phyloP scores from a whole-genome alignment of 2,329 filamentous ascomycete genomes.

The Penicillium sp. region DNA sequence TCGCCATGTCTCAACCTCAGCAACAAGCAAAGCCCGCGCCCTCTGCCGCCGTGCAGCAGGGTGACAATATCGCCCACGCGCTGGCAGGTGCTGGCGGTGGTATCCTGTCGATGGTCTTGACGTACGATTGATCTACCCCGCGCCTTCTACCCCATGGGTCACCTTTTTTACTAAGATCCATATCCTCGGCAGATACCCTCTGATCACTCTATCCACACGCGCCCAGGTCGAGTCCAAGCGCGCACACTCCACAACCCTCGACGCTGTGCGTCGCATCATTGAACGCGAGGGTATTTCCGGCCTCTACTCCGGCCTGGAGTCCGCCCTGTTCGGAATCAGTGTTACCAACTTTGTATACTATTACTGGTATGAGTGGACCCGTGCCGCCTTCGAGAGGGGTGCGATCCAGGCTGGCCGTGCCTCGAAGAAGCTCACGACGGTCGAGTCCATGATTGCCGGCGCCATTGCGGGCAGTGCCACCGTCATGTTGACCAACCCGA shows the following conservation, averaged over 20 bases:
- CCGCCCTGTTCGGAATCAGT: slow-evolving; percentile 93
- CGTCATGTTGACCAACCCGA: slow-evolving; percentile 94
- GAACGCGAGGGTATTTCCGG: slow-evolving; percentile 87
- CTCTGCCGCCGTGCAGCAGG: slow-evolving; percentile 73
- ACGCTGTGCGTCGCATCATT: slow-evolving; percentile 82
- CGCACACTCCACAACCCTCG: slow-evolving; percentile 79
- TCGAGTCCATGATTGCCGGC: slow-evolving; percentile 93
- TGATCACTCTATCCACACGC: slow-evolving; percentile 95
- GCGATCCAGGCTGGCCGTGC: slow-evolving; percentile 71
- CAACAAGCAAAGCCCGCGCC: slow-evolving; percentile 48
- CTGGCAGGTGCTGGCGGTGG: slow-evolving; percentile 91
- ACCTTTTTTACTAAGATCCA: slow-evolving; percentile 10
- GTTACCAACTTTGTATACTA: slow-evolving; percentile 99
- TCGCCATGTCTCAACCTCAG: slow-evolving; percentile 40
- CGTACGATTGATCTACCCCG: slow-evolving; percentile 55
- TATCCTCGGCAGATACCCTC: slow-evolving; percentile 70
- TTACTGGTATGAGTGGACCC: slow-evolving; percentile 99
- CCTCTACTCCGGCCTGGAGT: slow-evolving; percentile 90
- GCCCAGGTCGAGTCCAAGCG: slow-evolving; percentile 97
- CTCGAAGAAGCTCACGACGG: slow-evolving; percentile 79
- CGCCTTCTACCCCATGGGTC: slow-evolving; percentile 5
- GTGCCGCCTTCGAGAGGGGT: slow-evolving; percentile 76
- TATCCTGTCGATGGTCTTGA: slow-evolving; percentile 92
- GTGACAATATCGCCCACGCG: slow-evolving; percentile 96
- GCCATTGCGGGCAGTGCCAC: slow-evolving; percentile 92